Base-by-base conservation (phyloP, 768 basidiomycete species). In the Agaricus sinodeliciosus region DNA sequence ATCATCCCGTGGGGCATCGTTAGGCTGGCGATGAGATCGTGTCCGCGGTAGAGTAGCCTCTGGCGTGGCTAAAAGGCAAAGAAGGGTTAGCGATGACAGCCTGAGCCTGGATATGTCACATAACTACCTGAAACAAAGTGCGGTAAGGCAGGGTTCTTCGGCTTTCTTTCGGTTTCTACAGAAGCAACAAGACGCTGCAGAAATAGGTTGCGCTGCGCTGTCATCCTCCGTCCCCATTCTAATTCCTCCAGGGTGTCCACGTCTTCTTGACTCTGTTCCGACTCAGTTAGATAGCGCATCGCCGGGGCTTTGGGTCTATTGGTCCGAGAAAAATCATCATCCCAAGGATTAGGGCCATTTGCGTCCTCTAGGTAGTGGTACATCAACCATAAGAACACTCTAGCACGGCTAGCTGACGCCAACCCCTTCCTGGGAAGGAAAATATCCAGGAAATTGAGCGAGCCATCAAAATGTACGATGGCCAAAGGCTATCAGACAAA, bases 371-470 rank as follows among this genome's bases (percentile, higher is more conserved):
- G 73, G 65, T 94, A 92, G 62, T 89, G 77, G 66, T 81, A 92
- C 45, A 91, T 69, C 52, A 92, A 75, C 87, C 89, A 92, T 26
- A 95, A 75, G 65, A 95, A 90, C 3, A 82, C 87, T 51, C 72
- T 73, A 4, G 87, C 90, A 27, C 93, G 85, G 57, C 86, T 84
- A 3, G 67, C 66, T 2, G 91, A 90, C 9, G 85, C 77, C 34
- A 91, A 71, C 42, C 78, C 76, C 60, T 84, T 82, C 36, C 65
- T 67, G 22, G 90, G 88, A 37, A 90, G 75, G 66, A 94, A 94
- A 37, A 94, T 73, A 68, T 94, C 91, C 41, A 91, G 73, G 56
- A 94, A 87, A 63, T 89, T 87, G 31, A 87, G 61, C 9, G 72
- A 75, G 16, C 81, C 76, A 43, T 90, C 87, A 62, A 93, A 93